Percentiles rank a stretch among this genome's conserved stretches.
phyloP scores from a whole-genome alignment of 177 flowering plant species.

The Vitis hybrid region DNA sequence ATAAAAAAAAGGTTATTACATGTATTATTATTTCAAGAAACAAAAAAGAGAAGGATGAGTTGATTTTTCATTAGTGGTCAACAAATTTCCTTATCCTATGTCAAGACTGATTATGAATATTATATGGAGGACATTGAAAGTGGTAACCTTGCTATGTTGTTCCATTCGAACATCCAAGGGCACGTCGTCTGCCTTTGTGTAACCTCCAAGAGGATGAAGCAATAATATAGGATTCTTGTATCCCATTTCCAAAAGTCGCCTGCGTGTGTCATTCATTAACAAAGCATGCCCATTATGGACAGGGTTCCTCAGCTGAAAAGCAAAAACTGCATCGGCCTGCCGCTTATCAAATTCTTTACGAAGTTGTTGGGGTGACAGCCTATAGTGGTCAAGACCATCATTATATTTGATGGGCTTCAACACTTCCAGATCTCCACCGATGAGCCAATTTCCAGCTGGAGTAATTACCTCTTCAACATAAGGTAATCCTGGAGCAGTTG shows the following conservation, averaged over 20 bases:
- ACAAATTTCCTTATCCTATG: too few species aligned
- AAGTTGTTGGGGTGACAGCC: slow-evolving; percentile 86
- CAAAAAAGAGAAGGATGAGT: too few species aligned
- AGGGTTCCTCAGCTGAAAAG: slow-evolving; percentile 96
- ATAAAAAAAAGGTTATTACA: too few species aligned
- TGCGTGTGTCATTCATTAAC: slow-evolving; percentile 93
- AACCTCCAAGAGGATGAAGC: slow-evolving; percentile 98
- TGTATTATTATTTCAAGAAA: too few species aligned
- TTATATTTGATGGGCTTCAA: slow-evolving; percentile 79
- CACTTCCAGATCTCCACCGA: slow-evolving; percentile 96
- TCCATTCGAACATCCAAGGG: slow-evolving; percentile 98
- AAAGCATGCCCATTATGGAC: slow-evolving; percentile 98
- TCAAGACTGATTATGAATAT: not conserved
- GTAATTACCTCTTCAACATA: slow-evolving; percentile 89
- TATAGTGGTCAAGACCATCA: slow-evolving; percentile 96
- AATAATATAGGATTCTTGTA: slow-evolving; percentile 86
- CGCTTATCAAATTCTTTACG: slow-evolving; percentile 87
- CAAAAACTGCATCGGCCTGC: slow-evolving; percentile 98
- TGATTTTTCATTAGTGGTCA: too few species aligned
- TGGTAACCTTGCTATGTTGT: slow-evolving; percentile 88
- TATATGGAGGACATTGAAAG: not conserved
- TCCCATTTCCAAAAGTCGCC: slow-evolving; percentile 86
- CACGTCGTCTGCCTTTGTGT: slow-evolving; percentile 92
- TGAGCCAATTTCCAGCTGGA: slow-evolving; percentile 93
- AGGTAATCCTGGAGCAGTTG: slow-evolving; percentile 89